These are phyloP conservation scores for Ajuga chamaepitys DNA, from an alignment of 257 asterid species.

Conservation along the genomic window DNA sequence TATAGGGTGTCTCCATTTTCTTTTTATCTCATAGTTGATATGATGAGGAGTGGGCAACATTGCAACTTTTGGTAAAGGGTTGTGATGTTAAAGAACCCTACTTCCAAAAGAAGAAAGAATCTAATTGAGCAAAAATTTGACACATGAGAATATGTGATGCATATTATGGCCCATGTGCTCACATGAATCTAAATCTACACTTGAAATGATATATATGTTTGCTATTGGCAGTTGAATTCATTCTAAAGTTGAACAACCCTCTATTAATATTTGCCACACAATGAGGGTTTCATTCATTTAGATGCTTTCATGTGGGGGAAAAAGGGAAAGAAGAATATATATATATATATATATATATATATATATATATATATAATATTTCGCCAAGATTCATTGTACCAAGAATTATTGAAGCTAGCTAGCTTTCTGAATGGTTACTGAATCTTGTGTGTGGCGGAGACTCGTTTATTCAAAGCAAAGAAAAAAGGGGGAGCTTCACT, in stretches of 20 bases:
- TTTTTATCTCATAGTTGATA: too few relatives aligned
- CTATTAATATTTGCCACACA: slow-evolving; percentile 17
- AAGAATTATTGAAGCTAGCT: slow-evolving; percentile 11
- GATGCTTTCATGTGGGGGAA: too few relatives aligned
- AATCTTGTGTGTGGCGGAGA: too few relatives aligned
- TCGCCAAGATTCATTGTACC: slow-evolving; percentile 10
- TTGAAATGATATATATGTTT: too few relatives aligned
- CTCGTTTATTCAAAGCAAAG: too few relatives aligned
- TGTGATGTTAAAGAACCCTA: slow-evolving; percentile 12
- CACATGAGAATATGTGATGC: slow-evolving; percentile 1
- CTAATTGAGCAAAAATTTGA: background rate
- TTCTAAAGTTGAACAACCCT: background rate
- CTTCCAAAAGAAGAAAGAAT: slow-evolving; percentile 28
- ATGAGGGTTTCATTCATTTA: slow-evolving; percentile 9
- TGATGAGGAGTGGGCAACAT: background rate
- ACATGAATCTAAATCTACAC: too few relatives aligned
- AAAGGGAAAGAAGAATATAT: too few relatives aligned
- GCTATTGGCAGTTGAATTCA: too few relatives aligned
- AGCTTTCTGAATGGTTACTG: background rate
- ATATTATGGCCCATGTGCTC: slow-evolving; percentile 22
- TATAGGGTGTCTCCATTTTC: too few relatives aligned
- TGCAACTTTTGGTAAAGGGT: slow-evolving; percentile 18
- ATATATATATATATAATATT: background rate
- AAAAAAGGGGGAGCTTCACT: too few relatives aligned
- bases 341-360: too few relatives aligned